Percentiles rank a stretch among this genome's conserved stretches.
phyloP scores from a whole-genome alignment of 352 stramenopile genomes.

The Globisporangium megalacanthum region DNA sequence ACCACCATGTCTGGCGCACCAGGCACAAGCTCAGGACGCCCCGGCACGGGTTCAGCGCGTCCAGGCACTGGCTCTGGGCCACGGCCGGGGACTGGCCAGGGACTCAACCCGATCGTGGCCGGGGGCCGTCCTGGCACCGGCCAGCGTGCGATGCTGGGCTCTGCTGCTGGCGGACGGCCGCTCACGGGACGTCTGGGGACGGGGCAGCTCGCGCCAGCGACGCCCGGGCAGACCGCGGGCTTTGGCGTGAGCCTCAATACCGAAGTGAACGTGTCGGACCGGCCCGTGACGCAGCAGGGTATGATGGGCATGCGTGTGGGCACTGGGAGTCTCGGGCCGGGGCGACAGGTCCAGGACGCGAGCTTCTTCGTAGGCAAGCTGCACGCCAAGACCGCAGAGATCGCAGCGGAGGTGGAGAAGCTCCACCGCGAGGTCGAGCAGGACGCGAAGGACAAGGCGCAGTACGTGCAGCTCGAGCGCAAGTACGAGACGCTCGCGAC shows the following conservation, averaged over 20 bases:
- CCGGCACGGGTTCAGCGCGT: constrained; percentile 32
- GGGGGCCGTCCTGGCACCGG: constrained; percentile 44
- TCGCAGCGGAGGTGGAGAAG: constrained; percentile 75
- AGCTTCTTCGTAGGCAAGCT: constrained; percentile 89
- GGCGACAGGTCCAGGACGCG: constrained; percentile 83
- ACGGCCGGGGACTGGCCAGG: constrained; percentile 55
- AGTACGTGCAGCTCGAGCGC: constrained; percentile 81
- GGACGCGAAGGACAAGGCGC: constrained; percentile 83
- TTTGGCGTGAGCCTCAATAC: constrained; percentile 85
- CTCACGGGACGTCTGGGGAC: constrained; percentile 56
- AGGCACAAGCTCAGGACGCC: constrained; percentile 56
- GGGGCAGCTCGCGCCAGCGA: constrained; percentile 47
- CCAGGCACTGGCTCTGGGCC: constrained; percentile 37
- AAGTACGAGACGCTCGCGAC: constrained; percentile 68
- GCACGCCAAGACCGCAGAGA: constrained; percentile 87
- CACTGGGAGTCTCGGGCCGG: constrained; percentile 46
- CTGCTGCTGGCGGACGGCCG: constrained; percentile 40
- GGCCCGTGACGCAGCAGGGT: constrained; percentile 90
- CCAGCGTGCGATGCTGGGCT: constrained; percentile 40
- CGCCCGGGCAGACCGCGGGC: constrained; percentile 59
- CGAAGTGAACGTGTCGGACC: constrained; percentile 87
- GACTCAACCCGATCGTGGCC: constrained; percentile 48
- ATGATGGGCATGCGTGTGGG: constrained; percentile 90
- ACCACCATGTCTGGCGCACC: constrained; percentile 25
- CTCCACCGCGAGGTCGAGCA: constrained; percentile 83